Conservation (phyloP, 345 rosid genomes). For the Adansonia digitata region DNA sequence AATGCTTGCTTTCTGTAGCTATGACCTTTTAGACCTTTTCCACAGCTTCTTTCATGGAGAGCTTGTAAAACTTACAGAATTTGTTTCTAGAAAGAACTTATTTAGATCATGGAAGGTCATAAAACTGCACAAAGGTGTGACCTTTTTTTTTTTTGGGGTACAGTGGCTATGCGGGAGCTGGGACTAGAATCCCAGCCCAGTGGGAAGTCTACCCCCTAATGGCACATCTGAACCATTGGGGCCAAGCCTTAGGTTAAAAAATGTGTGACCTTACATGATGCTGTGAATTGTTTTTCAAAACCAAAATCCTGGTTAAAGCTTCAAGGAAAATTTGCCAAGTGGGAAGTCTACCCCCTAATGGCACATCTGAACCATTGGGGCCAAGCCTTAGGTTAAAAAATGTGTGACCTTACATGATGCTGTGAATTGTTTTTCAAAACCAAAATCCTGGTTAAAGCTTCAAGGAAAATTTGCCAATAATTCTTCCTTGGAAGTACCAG, state of each 20-base stretch:
- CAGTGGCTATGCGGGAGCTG: background rate
- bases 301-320: background rate
- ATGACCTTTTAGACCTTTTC: background rate
- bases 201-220: background rate
- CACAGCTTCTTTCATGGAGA: background rate
- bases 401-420: background rate
- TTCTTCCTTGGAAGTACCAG: background rate
- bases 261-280: background rate
- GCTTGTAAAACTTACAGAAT: background rate
- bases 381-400: background rate
- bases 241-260: background rate
- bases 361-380: too few species aligned
- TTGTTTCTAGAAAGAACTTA: background rate
- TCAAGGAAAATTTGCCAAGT: background rate
- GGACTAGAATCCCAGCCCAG: background rate
- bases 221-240: too few species aligned
- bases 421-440: background rate
- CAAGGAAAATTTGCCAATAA: background rate
- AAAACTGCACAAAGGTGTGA: background rate
- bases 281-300: background rate
- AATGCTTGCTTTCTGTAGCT: background rate
- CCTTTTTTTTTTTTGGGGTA: background rate
- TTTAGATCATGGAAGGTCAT: background rate
- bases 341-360: background rate
- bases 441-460: background rate